These are phyloP conservation scores for Candida cerambycidarum DNA, from an alignment of 805 yeast species.

Conservation along the genomic window DNA sequence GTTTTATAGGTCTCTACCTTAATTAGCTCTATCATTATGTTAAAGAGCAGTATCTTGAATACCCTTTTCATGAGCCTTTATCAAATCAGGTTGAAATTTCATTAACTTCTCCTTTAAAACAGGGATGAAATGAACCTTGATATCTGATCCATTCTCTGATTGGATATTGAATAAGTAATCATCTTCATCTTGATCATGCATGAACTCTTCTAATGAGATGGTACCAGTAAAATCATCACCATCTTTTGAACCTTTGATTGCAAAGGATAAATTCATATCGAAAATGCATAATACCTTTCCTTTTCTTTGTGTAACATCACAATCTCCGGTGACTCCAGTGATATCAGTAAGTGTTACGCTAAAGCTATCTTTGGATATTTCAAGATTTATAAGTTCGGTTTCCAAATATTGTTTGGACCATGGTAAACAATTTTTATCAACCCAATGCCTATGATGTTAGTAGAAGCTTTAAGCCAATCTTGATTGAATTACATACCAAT, in stretches of 20 bases:
- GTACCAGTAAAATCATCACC: constrained; percentile 44
- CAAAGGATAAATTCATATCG: constrained; percentile 58
- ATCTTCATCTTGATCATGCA: constrained; percentile 74
- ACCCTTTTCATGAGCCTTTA: constrained; percentile 60
- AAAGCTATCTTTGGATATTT: constrained; percentile 24
- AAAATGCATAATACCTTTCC: constrained; percentile 77
- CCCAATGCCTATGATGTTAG: constrained; percentile 57
- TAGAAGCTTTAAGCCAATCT: neutral
- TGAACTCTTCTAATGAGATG: constrained; percentile 61
- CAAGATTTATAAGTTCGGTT: constrained; percentile 33
- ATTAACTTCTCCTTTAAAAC: constrained; percentile 45
- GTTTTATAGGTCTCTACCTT: too few species aligned
- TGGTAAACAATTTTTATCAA: constrained; percentile 63
- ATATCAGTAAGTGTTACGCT: constrained; percentile 38
- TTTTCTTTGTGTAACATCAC: constrained; percentile 81
- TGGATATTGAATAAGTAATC: constrained; percentile 54
- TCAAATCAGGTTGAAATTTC: constrained; percentile 62
- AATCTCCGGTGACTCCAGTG: constrained; percentile 58
- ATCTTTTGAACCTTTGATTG: constrained; percentile 38
- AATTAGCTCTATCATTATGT: constrained; percentile 8
- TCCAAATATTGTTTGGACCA: constrained; percentile 58
- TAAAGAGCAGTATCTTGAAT: constrained; percentile 48
- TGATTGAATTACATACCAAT: constrained; percentile 46
- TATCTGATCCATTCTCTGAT: constrained; percentile 39
- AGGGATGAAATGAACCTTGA: constrained; percentile 55